Evolutionary conservation across 1,139 yeast species (phyloP).

Genomic region (Scheffersomyces stambukii): DNA sequence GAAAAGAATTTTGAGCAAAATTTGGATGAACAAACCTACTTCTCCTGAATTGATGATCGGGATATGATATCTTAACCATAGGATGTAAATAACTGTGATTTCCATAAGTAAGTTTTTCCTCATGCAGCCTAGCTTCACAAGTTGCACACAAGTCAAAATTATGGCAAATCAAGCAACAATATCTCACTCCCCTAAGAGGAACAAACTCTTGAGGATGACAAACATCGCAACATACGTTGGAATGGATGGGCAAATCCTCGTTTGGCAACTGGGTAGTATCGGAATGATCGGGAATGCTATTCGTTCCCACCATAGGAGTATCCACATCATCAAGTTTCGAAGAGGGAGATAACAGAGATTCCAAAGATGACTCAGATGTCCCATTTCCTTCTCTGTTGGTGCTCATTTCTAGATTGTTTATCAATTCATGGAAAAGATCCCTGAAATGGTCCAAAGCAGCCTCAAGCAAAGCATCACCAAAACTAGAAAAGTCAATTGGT

Average conservation of each 20-base stretch:
- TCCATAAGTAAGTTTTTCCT: slow-evolving; percentile 13
- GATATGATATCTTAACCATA: slow-evolving; percentile 24
- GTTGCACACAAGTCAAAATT: slow-evolving; percentile 54
- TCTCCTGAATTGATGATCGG: slow-evolving; percentile 11
- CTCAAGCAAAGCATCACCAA: slow-evolving; percentile 23
- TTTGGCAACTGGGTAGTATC: not conserved
- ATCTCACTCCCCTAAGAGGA: slow-evolving; percentile 47
- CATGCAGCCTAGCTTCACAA: slow-evolving; percentile 35
- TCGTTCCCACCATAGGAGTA: no score
- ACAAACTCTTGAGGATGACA: slow-evolving; percentile 29
- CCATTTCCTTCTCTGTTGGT: no score
- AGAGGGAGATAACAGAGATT: slow-evolving; percentile 3
- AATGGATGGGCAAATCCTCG: slow-evolving; percentile 13
- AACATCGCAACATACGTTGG: slow-evolving; percentile 36
- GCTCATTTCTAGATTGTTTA: no score
- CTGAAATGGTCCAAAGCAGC: slow-evolving; percentile 21
- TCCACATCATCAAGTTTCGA: no score
- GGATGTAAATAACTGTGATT: slow-evolving; percentile 28
- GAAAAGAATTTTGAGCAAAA: not conserved
- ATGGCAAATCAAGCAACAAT: slow-evolving; percentile 49
- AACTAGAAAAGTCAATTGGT: slow-evolving; percentile 17
- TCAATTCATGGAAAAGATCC: slow-evolving; percentile 14
- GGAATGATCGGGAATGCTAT: no score
- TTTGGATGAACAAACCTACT: not conserved
- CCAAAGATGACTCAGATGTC: not conserved